Conservation (phyloP, 768 basidiomycete species). For the Exsudoporus frostii region DNA sequence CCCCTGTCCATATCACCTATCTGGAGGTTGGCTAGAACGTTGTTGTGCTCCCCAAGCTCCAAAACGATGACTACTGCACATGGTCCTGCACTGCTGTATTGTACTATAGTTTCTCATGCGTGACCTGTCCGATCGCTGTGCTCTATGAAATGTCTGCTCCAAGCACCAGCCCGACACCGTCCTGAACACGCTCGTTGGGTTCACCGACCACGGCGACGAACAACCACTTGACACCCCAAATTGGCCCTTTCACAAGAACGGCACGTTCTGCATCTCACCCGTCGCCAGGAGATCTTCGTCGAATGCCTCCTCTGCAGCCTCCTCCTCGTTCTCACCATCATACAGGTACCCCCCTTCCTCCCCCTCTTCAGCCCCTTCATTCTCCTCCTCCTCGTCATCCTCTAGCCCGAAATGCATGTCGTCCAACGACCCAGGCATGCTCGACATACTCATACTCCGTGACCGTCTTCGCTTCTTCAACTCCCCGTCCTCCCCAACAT, state of each 20-base stretch:
- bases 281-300: constrained; percentile 78
- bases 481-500: constrained; percentile 36
- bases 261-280: constrained; percentile 81
- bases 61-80: not conserved
- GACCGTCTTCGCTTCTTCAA: constrained; percentile 38
- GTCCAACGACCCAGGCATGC: constrained; percentile 84
- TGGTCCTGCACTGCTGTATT: not conserved
- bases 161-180: not conserved
- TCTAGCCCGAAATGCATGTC: constrained; percentile 56
- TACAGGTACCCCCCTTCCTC: constrained; percentile 33
- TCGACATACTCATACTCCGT: constrained; percentile 66
- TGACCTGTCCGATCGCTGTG: constrained; percentile 1
- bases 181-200: not conserved
- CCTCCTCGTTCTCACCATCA: constrained; percentile 49
- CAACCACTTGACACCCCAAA: not conserved
- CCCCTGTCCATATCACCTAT: no score
- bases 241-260: constrained; percentile 48
- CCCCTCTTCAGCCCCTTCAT: constrained; percentile 30
- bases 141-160: not conserved
- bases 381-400: constrained; percentile 45
- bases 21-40: no score
- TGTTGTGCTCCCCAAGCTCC: not conserved
- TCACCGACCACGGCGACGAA: not conserved
- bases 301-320: constrained; percentile 68
- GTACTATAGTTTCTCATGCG: not conserved